Conservation (phyloP, 108 stramenopile genomes). For the Mediolabrus comicus region DNA sequence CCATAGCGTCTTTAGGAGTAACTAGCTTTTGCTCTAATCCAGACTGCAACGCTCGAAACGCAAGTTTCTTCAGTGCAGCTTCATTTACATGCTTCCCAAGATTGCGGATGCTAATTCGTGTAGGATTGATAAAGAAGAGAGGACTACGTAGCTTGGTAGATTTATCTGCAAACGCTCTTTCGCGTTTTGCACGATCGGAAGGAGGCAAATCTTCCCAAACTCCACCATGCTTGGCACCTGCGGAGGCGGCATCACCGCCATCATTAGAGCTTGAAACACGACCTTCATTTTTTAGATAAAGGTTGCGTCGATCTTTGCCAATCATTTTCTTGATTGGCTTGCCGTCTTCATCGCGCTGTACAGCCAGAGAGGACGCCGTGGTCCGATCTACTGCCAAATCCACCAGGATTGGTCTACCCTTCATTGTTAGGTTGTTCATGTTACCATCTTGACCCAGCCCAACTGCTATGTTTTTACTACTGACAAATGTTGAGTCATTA, state of each 20-base stretch:
- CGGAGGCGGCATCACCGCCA: conserved; percentile 34
- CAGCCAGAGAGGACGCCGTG: conserved; percentile 73
- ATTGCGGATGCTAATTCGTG: conserved; percentile 89
- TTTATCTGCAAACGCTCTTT: conserved; percentile 87
- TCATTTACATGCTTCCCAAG: conserved; percentile 90
- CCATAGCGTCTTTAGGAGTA: conserved; percentile 71
- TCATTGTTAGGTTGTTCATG: conserved; percentile 49
- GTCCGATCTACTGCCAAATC: conserved; percentile 79
- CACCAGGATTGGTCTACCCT: conserved; percentile 65
- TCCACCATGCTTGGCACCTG: conserved; percentile 42
- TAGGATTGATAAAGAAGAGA: conserved; percentile 96
- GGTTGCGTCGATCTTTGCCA: conserved; percentile 88
- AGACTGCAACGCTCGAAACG: conserved; percentile 59
- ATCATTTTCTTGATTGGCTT: conserved; percentile 52
- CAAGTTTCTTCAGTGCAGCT: conserved; percentile 71
- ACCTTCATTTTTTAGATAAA: conserved; percentile 95
- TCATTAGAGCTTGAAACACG: conserved; percentile 58
- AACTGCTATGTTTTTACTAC: conserved; percentile 34
- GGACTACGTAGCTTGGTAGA: conserved; percentile 93
- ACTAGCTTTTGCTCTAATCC: conserved; percentile 83
- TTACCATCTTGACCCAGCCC: conserved; percentile 25
- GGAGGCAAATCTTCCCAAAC: conserved; percentile 81
- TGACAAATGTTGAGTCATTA: conserved; percentile 19
- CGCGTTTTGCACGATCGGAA: conserved; percentile 88
- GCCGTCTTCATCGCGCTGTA: conserved; percentile 61